Base-by-base conservation (phyloP, 441 rosid species). In the Erodium moschatum region DNA sequence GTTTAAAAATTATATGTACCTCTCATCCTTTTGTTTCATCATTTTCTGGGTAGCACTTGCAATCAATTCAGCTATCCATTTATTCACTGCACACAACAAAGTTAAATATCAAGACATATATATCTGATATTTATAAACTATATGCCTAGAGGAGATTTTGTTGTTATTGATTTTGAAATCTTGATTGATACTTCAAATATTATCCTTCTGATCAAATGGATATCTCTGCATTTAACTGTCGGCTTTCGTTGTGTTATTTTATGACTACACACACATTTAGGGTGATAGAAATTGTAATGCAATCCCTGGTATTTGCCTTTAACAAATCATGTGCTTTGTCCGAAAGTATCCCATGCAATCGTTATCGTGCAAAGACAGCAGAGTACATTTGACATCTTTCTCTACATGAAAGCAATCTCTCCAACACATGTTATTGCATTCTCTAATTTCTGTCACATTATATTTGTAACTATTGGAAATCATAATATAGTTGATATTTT, bases 1-100 rank as follows among this genome's bases (percentile, higher is more conserved):
- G 46, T 35, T 70, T 42, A 24, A 73, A 61, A 40, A 29, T 48
- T 38, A 10, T 35, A 20, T 64, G 16, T 74, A 90, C 97, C 98
- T 93, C 81, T 93, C 97, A 83, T 93, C 98, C 81, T 93, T 93
- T 75, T 87, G 89, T 84, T 88, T 91, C 97, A 93, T 93, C 98
- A 91, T 91, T 79, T 89, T 87, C 81, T 87, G 86, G 0, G 98
- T 93, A 67, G 95, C 98, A 81, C 83, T 79, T 38, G 95, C 97
- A 83, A 93, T 91, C 81, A 89, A 69, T 73, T 83, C 84, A 56
- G 93, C 81, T 72, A 93, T 93, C 97, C 97, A 91, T 81, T 89
- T 93, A 80, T 89, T 93, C 69, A 93, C 96, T 89, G 84, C 80
- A 77, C 1, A 75, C 18, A 66, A 65, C 42, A 64, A 44, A 33